Conservation (phyloP, 2,329 filamentous ascomycete genomes). For the Fusarium scirpi region DNA sequence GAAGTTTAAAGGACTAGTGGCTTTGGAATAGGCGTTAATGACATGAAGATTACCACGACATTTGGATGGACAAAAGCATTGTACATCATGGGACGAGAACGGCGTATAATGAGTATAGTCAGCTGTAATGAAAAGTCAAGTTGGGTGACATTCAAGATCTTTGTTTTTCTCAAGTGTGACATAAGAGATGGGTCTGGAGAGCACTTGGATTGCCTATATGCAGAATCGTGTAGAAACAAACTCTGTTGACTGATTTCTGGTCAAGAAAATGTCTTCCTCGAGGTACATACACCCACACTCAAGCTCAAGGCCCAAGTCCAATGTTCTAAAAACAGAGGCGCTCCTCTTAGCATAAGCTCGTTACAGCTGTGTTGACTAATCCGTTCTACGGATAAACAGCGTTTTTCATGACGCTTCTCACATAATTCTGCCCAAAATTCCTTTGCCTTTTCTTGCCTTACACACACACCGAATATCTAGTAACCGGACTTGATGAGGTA, state of each 20-base stretch:
- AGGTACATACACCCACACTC: slow-evolving; percentile 32
- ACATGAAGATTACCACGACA: slow-evolving; percentile 20
- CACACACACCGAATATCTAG: slow-evolving; percentile 59
- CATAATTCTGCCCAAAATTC: slow-evolving; percentile 16
- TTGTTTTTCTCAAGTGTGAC: background rate
- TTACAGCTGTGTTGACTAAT: slow-evolving; percentile 39
- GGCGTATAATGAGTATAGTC: slow-evolving; percentile 21
- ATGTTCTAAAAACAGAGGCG: slow-evolving; percentile 43
- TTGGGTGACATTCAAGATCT: background rate
- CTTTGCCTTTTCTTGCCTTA: slow-evolving; percentile 1
- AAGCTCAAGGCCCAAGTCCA: slow-evolving; percentile 36
- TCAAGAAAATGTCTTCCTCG: slow-evolving; percentile 41
- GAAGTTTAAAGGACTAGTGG: slow-evolving; percentile 40
- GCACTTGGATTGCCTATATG: slow-evolving; percentile 47
- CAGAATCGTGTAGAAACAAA: slow-evolving; percentile 47
- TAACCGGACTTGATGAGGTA: slow-evolving; percentile 86
- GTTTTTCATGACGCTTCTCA: slow-evolving; percentile 26
- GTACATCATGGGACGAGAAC: slow-evolving; percentile 20
- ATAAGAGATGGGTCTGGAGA: slow-evolving; percentile 26
- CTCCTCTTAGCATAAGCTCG: slow-evolving; percentile 41
- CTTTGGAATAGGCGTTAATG: slow-evolving; percentile 44
- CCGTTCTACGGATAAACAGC: slow-evolving; percentile 34
- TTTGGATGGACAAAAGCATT: slow-evolving; percentile 20
- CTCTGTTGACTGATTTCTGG: slow-evolving; percentile 38
- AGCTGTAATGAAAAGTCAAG: slow-evolving; percentile 17